Base-by-base conservation (phyloP, 352 stramenopile genomes). In the Pythium dissotocum region DNA sequence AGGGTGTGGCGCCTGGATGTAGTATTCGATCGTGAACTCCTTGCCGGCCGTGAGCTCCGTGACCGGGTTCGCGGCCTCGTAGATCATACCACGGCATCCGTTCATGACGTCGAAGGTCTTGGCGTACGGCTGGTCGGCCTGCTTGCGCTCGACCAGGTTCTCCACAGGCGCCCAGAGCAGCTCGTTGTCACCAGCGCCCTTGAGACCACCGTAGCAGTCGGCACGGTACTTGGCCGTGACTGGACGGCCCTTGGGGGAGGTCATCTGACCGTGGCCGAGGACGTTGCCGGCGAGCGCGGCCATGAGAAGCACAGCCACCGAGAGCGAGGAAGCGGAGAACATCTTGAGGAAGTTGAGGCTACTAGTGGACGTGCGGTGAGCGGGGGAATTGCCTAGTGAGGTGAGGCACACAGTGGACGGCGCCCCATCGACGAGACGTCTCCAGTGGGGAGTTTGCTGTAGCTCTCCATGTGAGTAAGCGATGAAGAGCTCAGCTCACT, bases 91-190 rank as follows among this genome's bases (percentile, higher is more conserved):
- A 26, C 80, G 78, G 58, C 78, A 89, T 2, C 80, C 80, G 68
- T 89, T 89, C 72, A 77, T 79, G 32, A 89, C 77, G 58, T 83
- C 76, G 63, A 87, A 89, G 38, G 75, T 83, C 30, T 69, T 61
- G 16, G 72, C 75, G 1, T 65, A 75, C 0, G 80, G 80, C 26
- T 79, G 69, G 46, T 79, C 78, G 7, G 70, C 65, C 44, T 89
- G 80, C 54, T 75, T 80, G 42, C 80, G 78, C 46, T 85, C 63
- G 61, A 72, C 75, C 58, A 89, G 63, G 63, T 82, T 80, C 63
- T 89, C 75, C n/a, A 89, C 75, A 3, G 80, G 78, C 2, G 80
- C 75, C 67, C 70, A 87, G 32, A 78, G 53, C 46, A 87, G 72
- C 62, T 89, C 80, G 30, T 82, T 65, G 42, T 83, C 70, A 16